Base-by-base conservation (phyloP, 2,329 filamentous ascomycete species). In the Monosporascus sp. region DNA sequence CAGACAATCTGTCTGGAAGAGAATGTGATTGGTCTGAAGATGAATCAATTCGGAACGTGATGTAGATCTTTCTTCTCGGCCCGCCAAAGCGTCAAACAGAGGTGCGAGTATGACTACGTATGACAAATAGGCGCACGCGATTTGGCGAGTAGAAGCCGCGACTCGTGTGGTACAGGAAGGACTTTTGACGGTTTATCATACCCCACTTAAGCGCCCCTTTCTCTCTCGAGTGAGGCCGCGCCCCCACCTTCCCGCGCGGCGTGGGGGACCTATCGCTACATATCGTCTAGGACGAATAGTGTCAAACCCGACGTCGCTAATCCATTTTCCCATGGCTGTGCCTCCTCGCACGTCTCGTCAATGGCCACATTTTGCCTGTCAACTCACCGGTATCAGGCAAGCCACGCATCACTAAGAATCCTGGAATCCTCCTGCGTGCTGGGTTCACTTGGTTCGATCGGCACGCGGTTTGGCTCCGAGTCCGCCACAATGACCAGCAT, bases 381-480 rank as follows among this genome's bases (percentile, higher is more conserved):
- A 14, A 20, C 20, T 14, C 18, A 20, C 18, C 15, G 20, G 53
- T 49, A 25, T 48, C 52, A 61, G 37, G 55, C 57, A 51, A 61
- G 52, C 61, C 54, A 62, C 50, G 51, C 55, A 38, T 60, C 59
- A 36, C 52, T 44, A 25, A 61, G 53, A 45, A 56, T 52, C 25
- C 34, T 45, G 24, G 41, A 47, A 27, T 60, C 51, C 46, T 47
- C 41, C 54, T 57, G 48, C 42, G 39, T 44, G 22, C 46, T 49
- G 34, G 53, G 31, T 41, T 24, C 31, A 9, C 22, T 49, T 31
- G 38, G 11, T 48, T 50, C 56, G 17, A 58, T 48, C 18, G 56
- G 56, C 9, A 65, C 62, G 36, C 54, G 55, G 48, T 65, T 66
- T 11, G 59, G 45, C 47, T 63, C 55, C 27, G 65, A 63, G 27